Conservation (phyloP, 2,329 filamentous ascomycete species). For the Penicillium psychrosexuale region DNA sequence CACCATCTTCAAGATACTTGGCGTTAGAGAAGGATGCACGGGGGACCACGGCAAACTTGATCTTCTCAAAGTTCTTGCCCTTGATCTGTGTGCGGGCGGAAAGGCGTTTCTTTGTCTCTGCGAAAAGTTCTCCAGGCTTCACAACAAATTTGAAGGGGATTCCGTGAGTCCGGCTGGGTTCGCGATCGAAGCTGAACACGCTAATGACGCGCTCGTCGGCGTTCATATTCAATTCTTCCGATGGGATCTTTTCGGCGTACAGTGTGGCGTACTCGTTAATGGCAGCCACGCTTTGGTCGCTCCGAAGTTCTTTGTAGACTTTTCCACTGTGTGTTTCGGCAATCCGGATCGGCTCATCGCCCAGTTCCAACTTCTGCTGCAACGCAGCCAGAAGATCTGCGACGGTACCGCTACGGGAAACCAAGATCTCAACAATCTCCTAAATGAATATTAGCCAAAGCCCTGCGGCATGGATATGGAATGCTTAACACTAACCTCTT, state of each 20-base stretch:
- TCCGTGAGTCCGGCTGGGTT: conserved; percentile 77
- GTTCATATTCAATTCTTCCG: conserved; percentile 61
- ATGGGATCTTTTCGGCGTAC: conserved; percentile 75
- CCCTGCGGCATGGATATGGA: background rate
- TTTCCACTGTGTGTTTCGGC: conserved; percentile 82
- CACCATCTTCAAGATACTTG: conserved; percentile 83
- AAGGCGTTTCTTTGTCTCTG: conserved; percentile 89
- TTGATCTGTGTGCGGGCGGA: conserved; percentile 92
- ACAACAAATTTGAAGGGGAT: conserved; percentile 88
- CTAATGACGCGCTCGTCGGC: conserved; percentile 68
- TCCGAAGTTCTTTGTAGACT: conserved; percentile 72
- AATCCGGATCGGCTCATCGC: conserved; percentile 71
- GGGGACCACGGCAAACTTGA: conserved; percentile 85
- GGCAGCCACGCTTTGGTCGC: conserved; percentile 70
- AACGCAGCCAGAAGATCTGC: conserved; percentile 73
- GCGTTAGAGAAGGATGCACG: conserved; percentile 71
- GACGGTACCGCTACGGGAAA: conserved; percentile 79
- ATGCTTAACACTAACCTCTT: conserved; percentile 62
- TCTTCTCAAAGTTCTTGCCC: conserved; percentile 97
- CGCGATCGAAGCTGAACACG: conserved; percentile 90
- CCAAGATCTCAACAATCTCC: conserved; percentile 77
- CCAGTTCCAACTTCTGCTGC: conserved; percentile 74
- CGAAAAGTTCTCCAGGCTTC: conserved; percentile 79
- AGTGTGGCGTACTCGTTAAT: conserved; percentile 83
- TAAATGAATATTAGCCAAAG: conserved; percentile 36